Base-by-base conservation (phyloP, 768 basidiomycete species). In the Mycena albidolilacea region DNA sequence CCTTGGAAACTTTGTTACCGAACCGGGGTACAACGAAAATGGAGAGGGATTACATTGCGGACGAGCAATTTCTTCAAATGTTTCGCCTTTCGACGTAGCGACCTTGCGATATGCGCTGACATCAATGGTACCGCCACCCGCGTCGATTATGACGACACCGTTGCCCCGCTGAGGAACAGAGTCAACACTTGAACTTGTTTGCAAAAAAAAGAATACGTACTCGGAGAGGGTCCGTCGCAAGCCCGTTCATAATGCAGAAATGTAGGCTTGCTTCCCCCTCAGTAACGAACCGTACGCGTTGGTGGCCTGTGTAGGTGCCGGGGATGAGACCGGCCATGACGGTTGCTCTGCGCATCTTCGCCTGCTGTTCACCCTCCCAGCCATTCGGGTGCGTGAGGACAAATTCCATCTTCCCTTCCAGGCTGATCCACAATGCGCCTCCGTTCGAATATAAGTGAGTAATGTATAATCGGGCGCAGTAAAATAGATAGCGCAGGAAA, bases 241-340 rank as follows among this genome's bases (percentile, higher is more conserved):
- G 72, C 0, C 88, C 85, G 66, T 84, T 87, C 39, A 84, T 80
- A 21, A 91, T 82, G 66, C 90, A 90, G 75, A 85, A 91, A 72
- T 91, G 88, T 14, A 91, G 77, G 74, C 88, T 89, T 0, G 91
- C 91, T 74, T 92, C 91, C 0, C 90, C 91, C 73, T 92, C 90
- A 0, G 90, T 91, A n/a, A 91, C 84, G 67, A 92, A 87, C 0
- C 85, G 86, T 1, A 91, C 76, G 0, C 89, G 85, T 4, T 81
- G 77, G 39, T 84, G 85, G 0, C 84, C 86, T 14, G 79, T 80
- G 1, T 77, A 69, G 0, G 79, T 83, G 63, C 86, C 79, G 0
- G 85, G 80, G 12, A 92, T 81, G 23, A 92, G 82, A 9, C 89
- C 88, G 0, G 89, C 91, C 21, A 78, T 68, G 1, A 87, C 80